A percentile compares a stretch with the other conserved stretches of the same genome.
phyloP scores from a whole-genome alignment of 768 basidiomycete genomes.

The Xerocomellus intermedius region DNA sequence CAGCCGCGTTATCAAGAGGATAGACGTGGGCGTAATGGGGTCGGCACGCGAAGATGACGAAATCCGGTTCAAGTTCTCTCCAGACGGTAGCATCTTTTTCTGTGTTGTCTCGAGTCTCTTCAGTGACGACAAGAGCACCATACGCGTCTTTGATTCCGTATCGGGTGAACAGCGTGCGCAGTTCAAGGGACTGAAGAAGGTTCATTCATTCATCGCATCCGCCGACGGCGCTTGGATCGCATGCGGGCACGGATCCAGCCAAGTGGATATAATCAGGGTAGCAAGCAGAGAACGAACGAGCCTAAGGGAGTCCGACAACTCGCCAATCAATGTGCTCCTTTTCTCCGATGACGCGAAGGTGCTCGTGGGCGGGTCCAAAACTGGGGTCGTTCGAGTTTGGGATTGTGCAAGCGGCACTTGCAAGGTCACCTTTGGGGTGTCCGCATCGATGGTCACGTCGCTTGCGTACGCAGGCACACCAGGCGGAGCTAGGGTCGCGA shows the following conservation, averaged over 20 bases:
- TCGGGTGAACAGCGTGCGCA: slow-evolving; percentile 6
- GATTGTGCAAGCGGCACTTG: slow-evolving; percentile 13
- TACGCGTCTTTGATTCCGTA: slow-evolving; percentile 11
- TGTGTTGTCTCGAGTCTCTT: neutral
- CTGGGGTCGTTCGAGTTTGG: slow-evolving; percentile 20
- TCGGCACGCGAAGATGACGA: neutral
- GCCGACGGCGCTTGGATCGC: slow-evolving; percentile 5
- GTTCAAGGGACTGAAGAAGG: slow-evolving; percentile 12
- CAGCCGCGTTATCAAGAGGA: neutral
- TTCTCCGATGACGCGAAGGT: slow-evolving; percentile 17
- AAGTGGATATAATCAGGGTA: slow-evolving; percentile 1
- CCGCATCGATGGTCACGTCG: slow-evolving; percentile 17
- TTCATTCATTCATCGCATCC: slow-evolving; percentile 1
- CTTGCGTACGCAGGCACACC: slow-evolving; percentile 5
- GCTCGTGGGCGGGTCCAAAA: slow-evolving; percentile 20
- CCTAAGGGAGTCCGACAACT: neutral
- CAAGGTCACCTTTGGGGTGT: neutral
- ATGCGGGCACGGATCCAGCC: slow-evolving; percentile 4
- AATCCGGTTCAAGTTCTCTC: slow-evolving; percentile 9
- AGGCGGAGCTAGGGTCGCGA: slow-evolving; percentile 1
- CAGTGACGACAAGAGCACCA: slow-evolving; percentile 3
- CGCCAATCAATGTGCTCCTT: neutral
- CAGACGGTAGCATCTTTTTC: slow-evolving; percentile 10
- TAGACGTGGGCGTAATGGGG: slow-evolving; percentile 7
- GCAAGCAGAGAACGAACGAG: neutral